Percentiles rank a stretch among this genome's conserved stretches.
Evolutionary conservation across 2,329 filamentous ascomycete genomes (phyloP).

Genomic region (Cryphonectria naterciae): DNA sequence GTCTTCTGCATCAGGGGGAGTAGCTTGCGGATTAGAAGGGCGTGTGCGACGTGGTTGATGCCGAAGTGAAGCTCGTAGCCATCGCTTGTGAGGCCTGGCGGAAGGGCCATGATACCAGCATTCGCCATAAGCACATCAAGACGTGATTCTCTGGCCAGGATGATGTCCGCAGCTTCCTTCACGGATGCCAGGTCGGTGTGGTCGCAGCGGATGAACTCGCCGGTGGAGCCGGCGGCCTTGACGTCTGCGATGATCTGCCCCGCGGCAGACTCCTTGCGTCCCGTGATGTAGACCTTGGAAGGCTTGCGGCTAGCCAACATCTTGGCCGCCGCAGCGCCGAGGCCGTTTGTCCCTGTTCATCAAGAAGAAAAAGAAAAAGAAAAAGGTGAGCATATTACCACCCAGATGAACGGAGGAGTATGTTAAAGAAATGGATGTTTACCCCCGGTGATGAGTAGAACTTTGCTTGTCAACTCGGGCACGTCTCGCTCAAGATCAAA

Average conservation of each 20-base stretch:
- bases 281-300: conserved; percentile 37
- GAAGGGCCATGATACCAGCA: conserved; percentile 48
- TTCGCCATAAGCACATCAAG: conserved; percentile 51
- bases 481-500: conserved; percentile 38
- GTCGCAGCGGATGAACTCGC: conserved; percentile 38
- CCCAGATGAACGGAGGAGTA: neutral
- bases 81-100: conserved; percentile 44
- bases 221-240: conserved; percentile 32
- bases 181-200: conserved; percentile 39
- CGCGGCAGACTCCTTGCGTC: conserved; percentile 47
- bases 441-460: conserved; percentile 46
- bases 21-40: conserved; percentile 40
- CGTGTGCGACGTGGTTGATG: conserved; percentile 54
- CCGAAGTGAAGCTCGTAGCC: conserved; percentile 55
- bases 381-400: neutral
- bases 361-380: too few species aligned
- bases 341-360: conserved; percentile 18
- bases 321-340: conserved; percentile 19
- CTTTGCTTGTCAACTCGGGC: conserved; percentile 41
- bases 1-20: conserved; percentile 36
- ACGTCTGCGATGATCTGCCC: conserved; percentile 41
- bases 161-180: conserved; percentile 37
- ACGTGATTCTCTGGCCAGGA: conserved; percentile 36
- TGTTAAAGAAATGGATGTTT: conserved; percentile 41
- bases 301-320: conserved; percentile 41